Base-by-base conservation (phyloP, 495 filamentous ascomycete genomes). In the Penicillium ochrochloron region DNA sequence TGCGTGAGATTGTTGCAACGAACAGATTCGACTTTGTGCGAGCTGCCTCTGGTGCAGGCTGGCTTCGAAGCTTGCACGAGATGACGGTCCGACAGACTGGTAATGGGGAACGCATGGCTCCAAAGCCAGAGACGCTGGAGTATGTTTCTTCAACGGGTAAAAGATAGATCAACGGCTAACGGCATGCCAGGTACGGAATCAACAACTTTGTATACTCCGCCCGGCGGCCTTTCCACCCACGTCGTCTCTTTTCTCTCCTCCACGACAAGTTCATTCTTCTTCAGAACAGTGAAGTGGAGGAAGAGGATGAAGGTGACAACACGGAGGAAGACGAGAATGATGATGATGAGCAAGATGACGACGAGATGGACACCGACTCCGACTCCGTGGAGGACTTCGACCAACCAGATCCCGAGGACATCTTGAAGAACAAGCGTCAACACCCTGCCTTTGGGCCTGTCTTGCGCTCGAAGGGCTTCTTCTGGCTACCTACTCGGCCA, bases 111-210 rank as follows among this genome's bases (percentile, higher is more conserved):
- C 75, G 75, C 31, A 62, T 82, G 66, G 78, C 82, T n/a, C 82
- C 82, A 0, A 84, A 78, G 60, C 85, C 84, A 9, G 85, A 87
- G 73, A 86, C 84, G 2, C 71, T 86, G 34, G 85, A 87, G 76
- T 83, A 74, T 62, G 75, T 62, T 29, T 62, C n/a, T 17, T 11
- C 2, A 2, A 9, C 9, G 3, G 46, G 23, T 15, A 4, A 17
- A 14, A 27, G 1, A 15, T 9, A 29, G 25, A 29, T 15, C 10
- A 25, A 33, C 19, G 54, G 37, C 57, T 68, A 21, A 70, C 27
- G 14, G 9, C 17, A 14, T 2, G 48, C 41, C 34, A 80, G 78
- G 41, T 85, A 86, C 42, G 81, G 80, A 0, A 82, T 87, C 48
- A 81, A 83, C 56, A 87, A 82, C 62, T 86, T 87, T 58, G 83